phyloP scores from a whole-genome alignment of 805 yeast species.

The Babjeviella inositovora region DNA sequence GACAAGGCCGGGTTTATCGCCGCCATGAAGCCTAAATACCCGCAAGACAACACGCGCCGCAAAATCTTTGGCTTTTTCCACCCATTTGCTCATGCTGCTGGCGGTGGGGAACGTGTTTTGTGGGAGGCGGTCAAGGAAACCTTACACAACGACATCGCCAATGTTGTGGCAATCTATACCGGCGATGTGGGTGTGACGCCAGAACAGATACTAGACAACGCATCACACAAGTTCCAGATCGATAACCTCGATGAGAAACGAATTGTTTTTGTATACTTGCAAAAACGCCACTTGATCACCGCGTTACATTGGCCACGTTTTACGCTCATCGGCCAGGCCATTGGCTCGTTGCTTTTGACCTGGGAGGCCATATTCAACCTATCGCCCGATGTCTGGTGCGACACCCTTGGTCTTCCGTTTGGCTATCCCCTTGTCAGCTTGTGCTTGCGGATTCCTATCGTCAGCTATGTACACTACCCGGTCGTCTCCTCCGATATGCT shows the following conservation, averaged over 20 bases:
- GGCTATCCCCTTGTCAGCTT: slow-evolving; percentile 49
- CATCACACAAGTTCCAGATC: slow-evolving; percentile 38
- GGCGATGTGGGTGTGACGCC: slow-evolving; percentile 40
- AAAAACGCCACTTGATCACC: slow-evolving; percentile 44
- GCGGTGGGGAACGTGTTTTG: slow-evolving; percentile 94
- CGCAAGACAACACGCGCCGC: slow-evolving; percentile 18
- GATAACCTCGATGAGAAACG: slow-evolving; percentile 25
- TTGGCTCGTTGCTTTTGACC: slow-evolving; percentile 60
- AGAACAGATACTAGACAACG: slow-evolving; percentile 31
- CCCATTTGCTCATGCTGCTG: slow-evolving; percentile 91
- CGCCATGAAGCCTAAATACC: slow-evolving; percentile 13
- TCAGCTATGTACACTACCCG: slow-evolving; percentile 92
- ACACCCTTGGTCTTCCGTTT: slow-evolving; percentile 91
- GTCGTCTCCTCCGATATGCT: slow-evolving; percentile 83
- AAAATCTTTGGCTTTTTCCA: slow-evolving; percentile 77
- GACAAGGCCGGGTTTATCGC: slow-evolving; percentile 9
- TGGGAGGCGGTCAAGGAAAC: slow-evolving; percentile 87
- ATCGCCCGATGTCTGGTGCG: slow-evolving; percentile 83
- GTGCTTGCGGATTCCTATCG: slow-evolving; percentile 53
- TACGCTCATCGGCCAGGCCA: slow-evolving; percentile 76
- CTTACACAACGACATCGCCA: slow-evolving; percentile 24
- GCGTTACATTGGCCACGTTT: slow-evolving; percentile 60
- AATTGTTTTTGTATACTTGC: slow-evolving; percentile 46
- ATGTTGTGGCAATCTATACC: slow-evolving; percentile 58
- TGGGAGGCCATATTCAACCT: slow-evolving; percentile 54